Evolutionary conservation across 2,329 filamentous ascomycete genomes (phyloP).

Genomic region (Coniochaeta prunicola): DNA sequence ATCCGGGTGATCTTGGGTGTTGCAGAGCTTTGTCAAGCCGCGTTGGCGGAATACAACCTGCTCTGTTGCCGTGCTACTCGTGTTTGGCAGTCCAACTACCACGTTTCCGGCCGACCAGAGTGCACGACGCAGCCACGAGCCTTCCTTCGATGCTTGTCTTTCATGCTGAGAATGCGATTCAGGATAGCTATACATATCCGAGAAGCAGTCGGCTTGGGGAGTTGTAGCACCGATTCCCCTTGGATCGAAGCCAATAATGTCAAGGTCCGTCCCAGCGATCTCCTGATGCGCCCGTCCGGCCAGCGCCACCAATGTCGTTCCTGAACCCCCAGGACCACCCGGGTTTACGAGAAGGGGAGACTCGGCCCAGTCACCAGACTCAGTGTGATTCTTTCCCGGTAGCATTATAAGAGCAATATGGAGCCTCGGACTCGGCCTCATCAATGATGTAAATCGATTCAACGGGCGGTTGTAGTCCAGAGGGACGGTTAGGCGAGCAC

Average conservation of each 20-base stretch:
- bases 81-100: constrained; percentile 26
- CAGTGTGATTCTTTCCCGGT: constrained; percentile 21
- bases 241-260: constrained; percentile 41
- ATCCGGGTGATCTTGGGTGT: constrained; percentile 16
- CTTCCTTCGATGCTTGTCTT: neutral
- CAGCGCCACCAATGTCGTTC: constrained; percentile 20
- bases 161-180: neutral
- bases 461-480: constrained; percentile 38
- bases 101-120: constrained; percentile 22
- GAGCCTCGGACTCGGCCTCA: constrained; percentile 21
- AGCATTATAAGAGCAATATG: constrained; percentile 28
- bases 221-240: constrained; percentile 33
- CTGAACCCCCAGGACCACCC: constrained; percentile 38
- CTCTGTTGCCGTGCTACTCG: constrained; percentile 22
- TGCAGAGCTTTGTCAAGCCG: constrained; percentile 24
- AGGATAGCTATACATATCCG: neutral
- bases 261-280: constrained; percentile 29
- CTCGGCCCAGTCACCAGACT: constrained; percentile 21
- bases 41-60: constrained; percentile 19
- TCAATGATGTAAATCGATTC: constrained; percentile 19
- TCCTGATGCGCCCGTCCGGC: constrained; percentile 23
- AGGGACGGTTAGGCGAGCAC: constrained; percentile 37
- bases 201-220: constrained; percentile 31
- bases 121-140: constrained; percentile 21
- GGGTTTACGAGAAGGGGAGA: constrained; percentile 37